phyloP scores from a whole-genome alignment of 441 rosid genomes.

The Jatropha multifida region DNA sequence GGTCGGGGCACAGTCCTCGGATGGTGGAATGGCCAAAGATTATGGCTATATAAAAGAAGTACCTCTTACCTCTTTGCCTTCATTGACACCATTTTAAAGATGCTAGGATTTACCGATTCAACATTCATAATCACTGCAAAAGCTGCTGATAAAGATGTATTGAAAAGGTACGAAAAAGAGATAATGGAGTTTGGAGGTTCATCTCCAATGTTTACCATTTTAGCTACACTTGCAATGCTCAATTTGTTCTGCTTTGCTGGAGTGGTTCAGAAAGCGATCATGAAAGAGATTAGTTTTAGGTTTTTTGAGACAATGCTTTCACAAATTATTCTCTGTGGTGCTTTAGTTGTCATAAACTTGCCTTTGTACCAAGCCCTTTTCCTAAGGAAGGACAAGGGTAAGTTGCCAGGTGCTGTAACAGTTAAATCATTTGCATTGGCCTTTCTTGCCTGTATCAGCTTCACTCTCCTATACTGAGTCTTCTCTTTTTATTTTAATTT shows the following conservation, averaged over 20 bases:
- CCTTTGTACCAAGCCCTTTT: conserved; percentile 58
- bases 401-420: conserved; percentile 42
- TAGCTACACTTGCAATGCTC: conserved; percentile 57
- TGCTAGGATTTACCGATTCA: conserved; percentile 41
- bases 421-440: conserved; percentile 45
- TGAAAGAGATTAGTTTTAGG: background rate
- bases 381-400: conserved; percentile 54
- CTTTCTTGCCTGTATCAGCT: conserved; percentile 36
- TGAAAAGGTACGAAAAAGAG: conserved; percentile 47
- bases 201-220: conserved; percentile 51
- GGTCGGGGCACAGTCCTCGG: conserved; percentile 59
- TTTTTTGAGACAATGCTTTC: conserved; percentile 27
- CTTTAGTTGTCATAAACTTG: conserved; percentile 47
- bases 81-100: conserved; percentile 36
- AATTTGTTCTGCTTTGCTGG: conserved; percentile 47
- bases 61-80: conserved; percentile 57
- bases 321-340: conserved; percentile 45
- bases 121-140: conserved; percentile 59
- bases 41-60: conserved; percentile 63
- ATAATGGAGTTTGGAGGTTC: conserved; percentile 62
- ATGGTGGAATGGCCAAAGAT: conserved; percentile 74
- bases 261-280: conserved; percentile 21
- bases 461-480: conserved; percentile 15
- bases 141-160: conserved; percentile 55
- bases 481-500: background rate